Conservation (phyloP, 2,329 filamentous ascomycete genomes). For the Beauveria sp. region DNA sequence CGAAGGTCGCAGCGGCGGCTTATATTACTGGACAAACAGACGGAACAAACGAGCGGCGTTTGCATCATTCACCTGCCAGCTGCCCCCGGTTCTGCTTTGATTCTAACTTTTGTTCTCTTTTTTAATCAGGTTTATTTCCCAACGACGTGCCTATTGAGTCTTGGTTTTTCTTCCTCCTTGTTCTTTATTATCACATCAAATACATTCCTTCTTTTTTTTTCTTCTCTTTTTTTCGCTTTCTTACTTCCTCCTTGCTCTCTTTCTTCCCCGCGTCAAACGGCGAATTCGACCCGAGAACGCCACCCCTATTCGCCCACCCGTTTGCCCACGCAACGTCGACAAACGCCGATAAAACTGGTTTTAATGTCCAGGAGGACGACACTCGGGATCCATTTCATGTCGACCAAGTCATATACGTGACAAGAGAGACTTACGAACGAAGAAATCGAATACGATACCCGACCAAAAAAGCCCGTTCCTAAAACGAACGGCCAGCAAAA, state of each 20-base stretch:
- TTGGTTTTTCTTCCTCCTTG: not conserved
- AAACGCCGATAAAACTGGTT: constrained; percentile 3
- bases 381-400: not conserved
- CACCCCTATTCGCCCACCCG: not conserved
- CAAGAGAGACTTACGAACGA: not conserved
- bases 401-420: not conserved
- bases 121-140: not conserved
- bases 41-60: not conserved
- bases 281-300: not conserved
- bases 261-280: not conserved
- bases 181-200: not conserved
- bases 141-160: not conserved
- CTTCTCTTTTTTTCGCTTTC: not conserved
- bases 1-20: not conserved
- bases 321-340: not conserved
- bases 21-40: not conserved
- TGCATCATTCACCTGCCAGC: not conserved
- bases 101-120: not conserved
- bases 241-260: not conserved
- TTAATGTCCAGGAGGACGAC: constrained; percentile 3
- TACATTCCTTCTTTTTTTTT: not conserved
- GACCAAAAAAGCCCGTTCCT: not conserved
- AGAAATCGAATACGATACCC: not conserved
- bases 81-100: not conserved
- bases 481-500: not conserved